These are phyloP conservation scores for Pythium brachiatum DNA, from an alignment of 352 stramenopile genomes.

Conservation along the genomic window DNA sequence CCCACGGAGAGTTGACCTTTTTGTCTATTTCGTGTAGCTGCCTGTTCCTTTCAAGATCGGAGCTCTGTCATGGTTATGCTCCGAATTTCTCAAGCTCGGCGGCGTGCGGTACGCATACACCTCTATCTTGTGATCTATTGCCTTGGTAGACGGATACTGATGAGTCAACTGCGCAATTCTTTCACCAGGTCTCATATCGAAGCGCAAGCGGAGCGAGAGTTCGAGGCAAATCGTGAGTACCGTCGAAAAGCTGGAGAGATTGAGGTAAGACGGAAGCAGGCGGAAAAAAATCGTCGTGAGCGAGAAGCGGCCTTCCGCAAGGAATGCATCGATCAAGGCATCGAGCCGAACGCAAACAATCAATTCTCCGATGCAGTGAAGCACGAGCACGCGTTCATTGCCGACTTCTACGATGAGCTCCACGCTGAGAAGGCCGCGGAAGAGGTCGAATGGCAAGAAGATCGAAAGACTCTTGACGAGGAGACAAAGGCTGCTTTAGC, in stretches of 20 bases:
- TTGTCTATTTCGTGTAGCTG: slow-evolving; percentile 21
- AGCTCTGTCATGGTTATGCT: slow-evolving; percentile 31
- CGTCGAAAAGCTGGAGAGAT: slow-evolving; percentile 31
- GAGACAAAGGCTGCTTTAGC: slow-evolving; percentile 16
- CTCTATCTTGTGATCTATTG: not conserved
- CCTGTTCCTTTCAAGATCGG: slow-evolving; percentile 28
- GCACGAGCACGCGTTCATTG: slow-evolving; percentile 34
- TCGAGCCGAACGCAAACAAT: slow-evolving; percentile 39
- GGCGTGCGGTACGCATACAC: slow-evolving; percentile 25
- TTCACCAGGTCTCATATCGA: slow-evolving; percentile 29
- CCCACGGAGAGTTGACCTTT: not conserved
- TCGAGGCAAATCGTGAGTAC: slow-evolving; percentile 30
- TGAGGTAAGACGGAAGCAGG: slow-evolving; percentile 22
- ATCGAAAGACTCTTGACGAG: slow-evolving; percentile 19
- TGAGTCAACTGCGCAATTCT: not conserved
- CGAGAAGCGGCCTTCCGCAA: slow-evolving; percentile 29
- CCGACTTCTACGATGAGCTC: slow-evolving; percentile 33
- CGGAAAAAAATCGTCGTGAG: slow-evolving; percentile 32
- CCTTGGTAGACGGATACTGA: not conserved
- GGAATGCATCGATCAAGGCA: slow-evolving; percentile 33
- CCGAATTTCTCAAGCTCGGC: slow-evolving; percentile 31
- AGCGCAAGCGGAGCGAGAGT: slow-evolving; percentile 31
- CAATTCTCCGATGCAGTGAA: slow-evolving; percentile 38
- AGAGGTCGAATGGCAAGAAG: slow-evolving; percentile 22
- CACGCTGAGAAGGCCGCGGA: slow-evolving; percentile 25